phyloP scores from a whole-genome alignment of 2,329 filamentous ascomycete species.

The Clonostachys rosea region DNA sequence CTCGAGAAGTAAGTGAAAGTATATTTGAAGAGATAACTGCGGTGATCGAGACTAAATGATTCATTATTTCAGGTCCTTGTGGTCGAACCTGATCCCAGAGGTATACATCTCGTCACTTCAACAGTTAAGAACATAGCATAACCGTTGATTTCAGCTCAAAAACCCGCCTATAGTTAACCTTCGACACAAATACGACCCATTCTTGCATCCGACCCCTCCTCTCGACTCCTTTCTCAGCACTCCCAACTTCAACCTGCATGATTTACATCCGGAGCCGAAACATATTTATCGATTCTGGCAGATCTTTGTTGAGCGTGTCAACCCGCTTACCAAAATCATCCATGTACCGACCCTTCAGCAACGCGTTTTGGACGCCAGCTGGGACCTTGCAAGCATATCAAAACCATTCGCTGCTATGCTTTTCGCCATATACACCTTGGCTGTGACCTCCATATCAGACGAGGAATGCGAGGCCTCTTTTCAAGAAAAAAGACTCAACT shows the following conservation, averaged over 20 bases:
- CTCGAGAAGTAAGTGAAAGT: too few relatives aligned
- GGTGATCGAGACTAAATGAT: too few relatives aligned
- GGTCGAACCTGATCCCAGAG: conserved; percentile 8
- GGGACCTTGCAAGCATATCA: conserved; percentile 8
- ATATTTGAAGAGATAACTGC: too few relatives aligned
- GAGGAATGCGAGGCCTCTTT: conserved; percentile 9
- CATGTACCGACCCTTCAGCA: conserved; percentile 23
- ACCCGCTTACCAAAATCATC: conserved; percentile 21
- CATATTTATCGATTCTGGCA: conserved; percentile 22
- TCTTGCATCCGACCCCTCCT: conserved; percentile 4
- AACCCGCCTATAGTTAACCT: conserved; percentile 11
- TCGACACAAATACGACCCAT: conserved; percentile 11
- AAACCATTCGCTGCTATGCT: conserved; percentile 13
- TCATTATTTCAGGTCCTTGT: conserved; percentile 7
- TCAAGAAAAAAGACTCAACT: conserved; percentile 3
- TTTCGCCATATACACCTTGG: conserved; percentile 18
- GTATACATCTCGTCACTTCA: too few relatives aligned
- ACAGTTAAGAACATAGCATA: too few relatives aligned
- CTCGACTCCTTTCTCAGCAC: conserved; percentile 4
- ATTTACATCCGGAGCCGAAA: conserved; percentile 19
- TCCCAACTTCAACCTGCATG: neutral
- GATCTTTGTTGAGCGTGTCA: conserved; percentile 20
- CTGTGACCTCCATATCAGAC: conserved; percentile 11
- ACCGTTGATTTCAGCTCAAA: conserved; percentile 9
- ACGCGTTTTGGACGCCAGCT: conserved; percentile 18